Conservation (phyloP, 768 basidiomycete species). For the Tylopilus sp. region DNA sequence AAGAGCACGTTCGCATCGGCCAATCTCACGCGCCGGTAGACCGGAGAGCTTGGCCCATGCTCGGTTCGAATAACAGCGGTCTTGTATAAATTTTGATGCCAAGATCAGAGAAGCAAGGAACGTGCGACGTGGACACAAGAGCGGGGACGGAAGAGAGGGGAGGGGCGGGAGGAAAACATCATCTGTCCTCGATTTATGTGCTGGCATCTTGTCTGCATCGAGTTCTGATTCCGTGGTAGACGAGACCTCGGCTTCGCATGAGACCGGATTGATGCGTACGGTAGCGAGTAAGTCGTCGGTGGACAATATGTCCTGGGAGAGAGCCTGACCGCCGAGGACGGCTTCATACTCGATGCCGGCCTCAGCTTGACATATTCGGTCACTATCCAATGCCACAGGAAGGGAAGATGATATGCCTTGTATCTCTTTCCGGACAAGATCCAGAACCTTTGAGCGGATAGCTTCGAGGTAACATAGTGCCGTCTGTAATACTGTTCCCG, state of each 20-base stretch:
- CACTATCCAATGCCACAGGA: constrained; percentile 40
- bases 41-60: constrained; percentile 96
- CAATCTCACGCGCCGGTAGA: constrained; percentile 79
- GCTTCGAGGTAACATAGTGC: constrained; percentile 87
- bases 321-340: constrained; percentile 24
- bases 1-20: constrained; percentile 83
- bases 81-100: constrained; percentile 91
- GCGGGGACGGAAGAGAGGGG: constrained; percentile 64
- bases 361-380: constrained; percentile 42
- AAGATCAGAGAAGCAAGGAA: constrained; percentile 87
- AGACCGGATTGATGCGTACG: constrained; percentile 38
- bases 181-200: constrained; percentile 11
- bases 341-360: constrained; percentile 42
- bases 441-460: constrained; percentile 67
- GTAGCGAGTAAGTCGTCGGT: constrained; percentile 40
- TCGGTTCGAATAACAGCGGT: constrained; percentile 88
- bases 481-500: constrained; percentile 79
- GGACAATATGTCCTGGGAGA: constrained; percentile 3
- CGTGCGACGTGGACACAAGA: constrained; percentile 83
- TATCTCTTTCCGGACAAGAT: constrained; percentile 52
- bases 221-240: constrained; percentile 16
- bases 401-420: constrained; percentile 39
- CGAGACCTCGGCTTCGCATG: constrained; percentile 11
- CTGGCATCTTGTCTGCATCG: constrained; percentile 7
- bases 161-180: constrained; percentile 31